Evolutionary conservation across 345 rosid genomes (phyloP).

Genomic region (Ceriops zippeliana): DNA sequence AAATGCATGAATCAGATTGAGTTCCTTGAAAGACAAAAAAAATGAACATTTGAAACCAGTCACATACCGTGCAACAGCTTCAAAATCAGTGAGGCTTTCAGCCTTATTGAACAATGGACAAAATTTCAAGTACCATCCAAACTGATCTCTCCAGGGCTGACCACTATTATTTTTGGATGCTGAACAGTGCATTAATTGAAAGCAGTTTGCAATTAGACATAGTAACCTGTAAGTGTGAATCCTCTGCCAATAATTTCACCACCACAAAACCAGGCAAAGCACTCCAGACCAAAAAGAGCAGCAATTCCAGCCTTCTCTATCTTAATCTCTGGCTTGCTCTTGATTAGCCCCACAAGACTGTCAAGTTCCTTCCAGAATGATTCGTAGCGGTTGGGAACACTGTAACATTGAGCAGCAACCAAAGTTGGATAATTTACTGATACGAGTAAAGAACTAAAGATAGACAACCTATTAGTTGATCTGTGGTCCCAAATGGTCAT

Average conservation of each 20-base stretch:
- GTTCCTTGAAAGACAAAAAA: neutral
- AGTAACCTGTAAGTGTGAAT: constrained; percentile 11
- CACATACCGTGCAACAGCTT: neutral
- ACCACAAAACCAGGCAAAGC: constrained; percentile 22
- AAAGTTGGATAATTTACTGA: neutral
- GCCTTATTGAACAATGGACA: neutral
- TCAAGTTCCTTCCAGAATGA: constrained; percentile 16
- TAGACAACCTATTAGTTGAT: too few species aligned
- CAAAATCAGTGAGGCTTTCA: neutral
- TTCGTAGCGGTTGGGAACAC: constrained; percentile 12
- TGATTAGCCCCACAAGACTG: neutral
- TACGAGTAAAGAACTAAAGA: too few species aligned
- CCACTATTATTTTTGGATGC: too few species aligned
- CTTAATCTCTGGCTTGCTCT: neutral
- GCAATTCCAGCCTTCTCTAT: constrained; percentile 12
- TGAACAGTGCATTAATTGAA: neutral
- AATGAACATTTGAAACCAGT: neutral
- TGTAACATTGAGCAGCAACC: constrained; percentile 1
- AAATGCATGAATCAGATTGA: neutral
- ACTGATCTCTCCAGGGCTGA: too few species aligned
- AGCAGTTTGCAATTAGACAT: neutral
- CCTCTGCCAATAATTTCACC: constrained; percentile 19
- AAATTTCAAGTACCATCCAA: neutral
- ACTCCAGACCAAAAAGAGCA: constrained; percentile 18
- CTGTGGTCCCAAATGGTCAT: too few species aligned